A percentile compares a stretch with the other conserved stretches of the same genome.
These are phyloP conservation scores for Vitis hybrid DNA, from an alignment of 177 flowering plant genomes.

Conservation along the genomic window DNA sequence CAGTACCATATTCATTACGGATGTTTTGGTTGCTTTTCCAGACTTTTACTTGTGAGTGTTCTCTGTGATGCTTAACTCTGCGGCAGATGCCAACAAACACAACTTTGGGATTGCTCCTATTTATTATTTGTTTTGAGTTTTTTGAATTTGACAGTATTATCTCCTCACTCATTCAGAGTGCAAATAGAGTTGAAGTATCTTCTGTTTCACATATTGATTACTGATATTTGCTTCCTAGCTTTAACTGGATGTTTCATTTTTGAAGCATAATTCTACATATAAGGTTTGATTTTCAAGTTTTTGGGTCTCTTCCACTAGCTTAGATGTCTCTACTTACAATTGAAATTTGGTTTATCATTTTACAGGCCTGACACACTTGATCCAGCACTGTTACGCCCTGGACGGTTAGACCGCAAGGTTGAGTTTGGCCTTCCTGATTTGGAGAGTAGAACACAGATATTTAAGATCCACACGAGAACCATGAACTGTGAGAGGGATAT, in stretches of 20 bases:
- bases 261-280: not conserved
- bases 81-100: too few relatives aligned
- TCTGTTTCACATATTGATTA: too few relatives aligned
- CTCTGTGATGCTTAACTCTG: too few relatives aligned
- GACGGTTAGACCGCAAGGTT: constrained; percentile 91
- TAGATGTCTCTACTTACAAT: not conserved
- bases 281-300: not conserved
- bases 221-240: too few relatives aligned
- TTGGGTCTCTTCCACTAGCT: not conserved
- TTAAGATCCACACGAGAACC: constrained; percentile 94
- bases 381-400: constrained; percentile 95
- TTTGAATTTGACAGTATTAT: too few relatives aligned
- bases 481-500: constrained; percentile 98
- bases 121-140: too few relatives aligned
- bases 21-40: too few relatives aligned
- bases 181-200: too few relatives aligned
- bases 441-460: constrained; percentile 96
- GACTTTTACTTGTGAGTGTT: too few relatives aligned
- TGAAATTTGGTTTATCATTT: not conserved
- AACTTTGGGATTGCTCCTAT: too few relatives aligned
- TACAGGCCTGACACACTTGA: constrained; percentile 95
- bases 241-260: not conserved
- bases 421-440: constrained; percentile 96
- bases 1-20: too few relatives aligned
- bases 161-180: too few relatives aligned